Conservation (phyloP, 164 flowering plant species). For the Aristolochia contorta region DNA sequence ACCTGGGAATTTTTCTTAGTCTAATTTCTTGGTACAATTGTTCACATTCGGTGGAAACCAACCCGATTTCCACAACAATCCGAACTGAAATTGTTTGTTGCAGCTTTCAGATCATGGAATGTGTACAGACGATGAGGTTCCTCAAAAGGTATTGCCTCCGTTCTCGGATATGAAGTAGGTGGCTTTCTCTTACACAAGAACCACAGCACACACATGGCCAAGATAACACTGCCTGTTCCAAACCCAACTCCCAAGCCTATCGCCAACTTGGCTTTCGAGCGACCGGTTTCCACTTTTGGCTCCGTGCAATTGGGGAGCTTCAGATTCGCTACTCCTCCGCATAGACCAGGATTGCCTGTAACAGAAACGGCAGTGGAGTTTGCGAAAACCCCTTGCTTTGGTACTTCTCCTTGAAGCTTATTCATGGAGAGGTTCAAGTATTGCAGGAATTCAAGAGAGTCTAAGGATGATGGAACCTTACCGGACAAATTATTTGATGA, state of each 20-base stretch:
- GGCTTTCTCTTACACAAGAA: background rate
- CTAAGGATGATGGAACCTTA: constrained; percentile 2
- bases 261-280: background rate
- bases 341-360: background rate
- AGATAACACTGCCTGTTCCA: too few species aligned
- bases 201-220: background rate
- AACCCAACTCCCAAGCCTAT: background rate
- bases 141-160: background rate
- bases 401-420: constrained; percentile 15
- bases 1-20: too few species aligned
- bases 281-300: background rate
- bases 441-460: background rate
- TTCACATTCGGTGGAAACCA: too few species aligned
- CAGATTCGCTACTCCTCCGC: background rate
- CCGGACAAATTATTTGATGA: constrained; percentile 7
- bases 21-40: too few species aligned
- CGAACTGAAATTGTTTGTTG: constrained; percentile 6
- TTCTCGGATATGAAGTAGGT: background rate
- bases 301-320: constrained; percentile 1
- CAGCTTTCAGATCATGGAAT: constrained; percentile 3
- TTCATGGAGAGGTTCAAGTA: constrained; percentile 11
- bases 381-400: constrained; percentile 8
- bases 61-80: too few species aligned
- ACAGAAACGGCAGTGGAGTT: constrained; percentile 1
- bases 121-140: background rate